Percentiles rank a stretch among this genome's conserved stretches.
Conservation (phyloP, 768 basidiomycete genomes). For the Lentinula sp. region DNA sequence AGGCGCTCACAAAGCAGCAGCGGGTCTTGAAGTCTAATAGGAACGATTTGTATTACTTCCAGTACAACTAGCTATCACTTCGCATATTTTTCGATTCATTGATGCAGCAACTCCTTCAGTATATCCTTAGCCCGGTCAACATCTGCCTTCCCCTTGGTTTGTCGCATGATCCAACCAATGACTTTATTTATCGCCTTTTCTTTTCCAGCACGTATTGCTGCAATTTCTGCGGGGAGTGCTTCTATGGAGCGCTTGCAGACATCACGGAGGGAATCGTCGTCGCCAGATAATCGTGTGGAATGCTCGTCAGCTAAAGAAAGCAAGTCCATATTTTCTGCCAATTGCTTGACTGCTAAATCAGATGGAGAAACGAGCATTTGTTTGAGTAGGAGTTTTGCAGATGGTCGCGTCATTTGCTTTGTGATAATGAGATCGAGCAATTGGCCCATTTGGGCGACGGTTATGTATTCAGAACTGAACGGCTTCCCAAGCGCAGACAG, state of each 20-base stretch:
- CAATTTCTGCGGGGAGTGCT: slow-evolving; percentile 60
- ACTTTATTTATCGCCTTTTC: slow-evolving; percentile 76
- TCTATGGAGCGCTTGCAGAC: slow-evolving; percentile 63
- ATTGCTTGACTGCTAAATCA: slow-evolving; percentile 24
- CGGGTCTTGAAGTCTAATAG: slow-evolving; percentile 32
- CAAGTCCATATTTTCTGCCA: slow-evolving; percentile 48
- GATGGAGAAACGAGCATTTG: slow-evolving; percentile 51
- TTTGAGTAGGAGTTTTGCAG: slow-evolving; percentile 72
- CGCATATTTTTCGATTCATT: background rate
- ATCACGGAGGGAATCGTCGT: slow-evolving; percentile 31
- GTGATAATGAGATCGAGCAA: slow-evolving; percentile 71
- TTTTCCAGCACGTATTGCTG: slow-evolving; percentile 62
- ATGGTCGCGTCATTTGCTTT: slow-evolving; percentile 73
- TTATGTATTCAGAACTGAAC: slow-evolving; percentile 50
- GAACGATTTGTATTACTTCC: background rate
- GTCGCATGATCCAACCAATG: slow-evolving; percentile 81
- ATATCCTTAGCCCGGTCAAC: slow-evolving; percentile 49
- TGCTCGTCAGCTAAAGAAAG: slow-evolving; percentile 26
- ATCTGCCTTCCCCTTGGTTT: slow-evolving; percentile 73
- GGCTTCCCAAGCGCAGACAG: slow-evolving; percentile 51
- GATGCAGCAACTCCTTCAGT: slow-evolving; percentile 29
- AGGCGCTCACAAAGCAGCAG: slow-evolving; percentile 67
- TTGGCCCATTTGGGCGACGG: slow-evolving; percentile 61
- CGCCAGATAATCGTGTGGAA: slow-evolving; percentile 10
- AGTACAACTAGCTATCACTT: background rate